Evolutionary conservation across 352 stramenopile species (phyloP).

Genomic region (Phytophthora hybrid): DNA sequence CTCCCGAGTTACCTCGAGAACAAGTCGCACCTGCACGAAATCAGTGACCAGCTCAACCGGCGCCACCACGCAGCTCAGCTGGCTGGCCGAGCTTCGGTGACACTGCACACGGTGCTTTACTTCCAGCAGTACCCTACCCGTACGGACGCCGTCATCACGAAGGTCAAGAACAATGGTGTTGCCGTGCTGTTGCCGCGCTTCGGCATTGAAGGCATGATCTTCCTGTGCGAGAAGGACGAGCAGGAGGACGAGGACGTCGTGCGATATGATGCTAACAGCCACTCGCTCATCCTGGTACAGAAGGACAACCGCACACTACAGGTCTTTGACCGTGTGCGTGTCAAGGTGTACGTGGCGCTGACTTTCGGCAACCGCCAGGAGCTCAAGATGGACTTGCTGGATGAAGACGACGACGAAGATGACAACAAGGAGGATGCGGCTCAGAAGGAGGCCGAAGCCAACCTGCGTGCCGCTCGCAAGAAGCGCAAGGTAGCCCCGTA

Average conservation of each 20-base stretch:
- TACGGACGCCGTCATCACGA: conserved; percentile 95
- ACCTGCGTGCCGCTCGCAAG: conserved; percentile 36
- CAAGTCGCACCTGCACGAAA: conserved; percentile 94
- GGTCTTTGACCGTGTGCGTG: conserved; percentile 83
- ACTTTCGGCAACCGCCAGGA: conserved; percentile 87
- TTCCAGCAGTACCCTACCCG: conserved; percentile 92
- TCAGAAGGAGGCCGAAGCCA: conserved; percentile 44
- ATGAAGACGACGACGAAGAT: conserved; percentile 45
- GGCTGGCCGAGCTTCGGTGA: conserved; percentile 95
- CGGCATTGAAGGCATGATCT: conserved; percentile 98
- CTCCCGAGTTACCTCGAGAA: conserved; percentile 96
- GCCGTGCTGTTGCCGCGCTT: conserved; percentile 98
- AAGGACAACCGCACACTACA: conserved; percentile 61
- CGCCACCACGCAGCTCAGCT: conserved; percentile 97
- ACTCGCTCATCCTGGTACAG: conserved; percentile 72
- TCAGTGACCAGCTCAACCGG: conserved; percentile 98
- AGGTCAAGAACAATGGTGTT: conserved; percentile 95
- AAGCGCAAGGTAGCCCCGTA: conserved; percentile 46
- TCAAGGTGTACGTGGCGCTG: conserved; percentile 82
- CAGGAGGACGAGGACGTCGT: conserved; percentile 66
- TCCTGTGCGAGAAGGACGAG: conserved; percentile 84
- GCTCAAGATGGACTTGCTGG: conserved; percentile 84
- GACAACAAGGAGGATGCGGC: conserved; percentile 25
- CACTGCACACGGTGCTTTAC: conserved; percentile 98
- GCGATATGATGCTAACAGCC: conserved; percentile 55